A percentile compares a stretch with the other conserved stretches of the same genome.
Evolutionary conservation across 768 basidiomycete species (phyloP).

Genomic region (Tylopilus rubrobrunneus): DNA sequence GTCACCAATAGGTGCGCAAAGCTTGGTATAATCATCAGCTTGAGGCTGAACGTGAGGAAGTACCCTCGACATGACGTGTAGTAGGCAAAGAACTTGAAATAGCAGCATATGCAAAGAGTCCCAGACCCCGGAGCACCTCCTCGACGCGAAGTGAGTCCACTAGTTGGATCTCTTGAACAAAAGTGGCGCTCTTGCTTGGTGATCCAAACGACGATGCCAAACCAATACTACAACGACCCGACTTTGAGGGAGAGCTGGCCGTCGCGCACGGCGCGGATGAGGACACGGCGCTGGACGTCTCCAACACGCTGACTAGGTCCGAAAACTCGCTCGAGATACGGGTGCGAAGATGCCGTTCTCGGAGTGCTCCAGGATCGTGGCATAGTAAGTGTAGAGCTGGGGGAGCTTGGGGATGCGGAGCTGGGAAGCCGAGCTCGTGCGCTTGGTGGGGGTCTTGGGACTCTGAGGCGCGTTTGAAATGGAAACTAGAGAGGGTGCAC

Average conservation of each 20-base stretch:
- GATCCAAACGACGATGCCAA: conserved; percentile 57
- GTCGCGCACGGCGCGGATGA: conserved; percentile 30
- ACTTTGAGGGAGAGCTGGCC: conserved; percentile 40
- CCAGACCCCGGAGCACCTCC: conserved; percentile 69
- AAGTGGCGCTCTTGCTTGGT: conserved; percentile 21
- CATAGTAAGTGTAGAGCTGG: conserved; percentile 64
- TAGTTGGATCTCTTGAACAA: conserved; percentile 47
- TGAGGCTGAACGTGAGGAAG: no score
- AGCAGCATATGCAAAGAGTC: conserved; percentile 21
- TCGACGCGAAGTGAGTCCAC: conserved; percentile 61
- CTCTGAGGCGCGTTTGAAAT: no score
- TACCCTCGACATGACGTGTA: no score
- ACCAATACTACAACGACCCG: conserved; percentile 49
- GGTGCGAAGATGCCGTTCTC: conserved; percentile 54
- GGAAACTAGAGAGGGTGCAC: no score
- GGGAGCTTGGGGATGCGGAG: conserved; percentile 50
- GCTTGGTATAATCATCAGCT: no score
- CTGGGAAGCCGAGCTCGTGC: conserved; percentile 37
- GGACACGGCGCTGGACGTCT: conserved; percentile 65
- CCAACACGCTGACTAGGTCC: conserved; percentile 67
- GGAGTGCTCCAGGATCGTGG: conserved; percentile 51
- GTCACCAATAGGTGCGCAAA: no score
- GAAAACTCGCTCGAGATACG: conserved; percentile 75
- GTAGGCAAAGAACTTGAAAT: no score
- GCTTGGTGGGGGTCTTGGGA: conserved; percentile 48